Percentiles rank a stretch among this genome's conserved stretches.
phyloP scores from a whole-genome alignment of 1,284 basidiomycete genomes.

The Peniophora sp. region DNA sequence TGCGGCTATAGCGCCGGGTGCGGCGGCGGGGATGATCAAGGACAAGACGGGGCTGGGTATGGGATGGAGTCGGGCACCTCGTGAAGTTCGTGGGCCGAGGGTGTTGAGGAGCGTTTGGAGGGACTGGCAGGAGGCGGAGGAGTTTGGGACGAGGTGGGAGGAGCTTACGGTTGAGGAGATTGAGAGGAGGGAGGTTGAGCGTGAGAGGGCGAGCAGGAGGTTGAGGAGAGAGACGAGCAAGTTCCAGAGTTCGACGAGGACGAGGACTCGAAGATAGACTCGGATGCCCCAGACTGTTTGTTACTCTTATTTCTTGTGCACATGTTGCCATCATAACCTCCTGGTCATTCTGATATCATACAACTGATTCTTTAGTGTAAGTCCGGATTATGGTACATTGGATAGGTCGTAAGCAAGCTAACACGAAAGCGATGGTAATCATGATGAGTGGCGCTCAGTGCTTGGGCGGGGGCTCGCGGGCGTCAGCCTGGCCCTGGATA shows the following conservation, averaged over 20 bases:
- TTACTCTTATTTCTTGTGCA: background rate
- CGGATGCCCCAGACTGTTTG: background rate
- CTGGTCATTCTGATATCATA: background rate
- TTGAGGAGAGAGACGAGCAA: slow-evolving; percentile 70
- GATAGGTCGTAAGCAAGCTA: background rate
- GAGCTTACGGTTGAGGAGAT: slow-evolving; percentile 86
- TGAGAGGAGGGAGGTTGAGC: slow-evolving; percentile 77
- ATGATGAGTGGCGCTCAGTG: background rate
- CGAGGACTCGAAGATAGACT: slow-evolving; percentile 30
- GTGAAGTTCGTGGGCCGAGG: slow-evolving; percentile 72
- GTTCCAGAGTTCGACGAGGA: slow-evolving; percentile 50
- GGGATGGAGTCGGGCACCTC: slow-evolving; percentile 60
- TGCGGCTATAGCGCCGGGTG: slow-evolving; percentile 16
- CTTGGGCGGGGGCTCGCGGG: background rate
- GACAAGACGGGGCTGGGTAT: slow-evolving; percentile 60
- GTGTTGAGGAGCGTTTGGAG: slow-evolving; percentile 87
- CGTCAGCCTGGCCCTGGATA: background rate
- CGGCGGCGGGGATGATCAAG: slow-evolving; percentile 21
- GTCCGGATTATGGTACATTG: background rate
- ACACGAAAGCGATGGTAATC: no score
- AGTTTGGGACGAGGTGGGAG: slow-evolving; percentile 88
- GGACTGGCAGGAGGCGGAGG: slow-evolving; percentile 89
- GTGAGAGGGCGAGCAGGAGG: slow-evolving; percentile 68
- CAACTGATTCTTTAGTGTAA: background rate
- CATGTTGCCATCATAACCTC: no score